Evolutionary conservation across 2,329 filamentous ascomycete species (phyloP).

Genomic region (Penicillium sp.): DNA sequence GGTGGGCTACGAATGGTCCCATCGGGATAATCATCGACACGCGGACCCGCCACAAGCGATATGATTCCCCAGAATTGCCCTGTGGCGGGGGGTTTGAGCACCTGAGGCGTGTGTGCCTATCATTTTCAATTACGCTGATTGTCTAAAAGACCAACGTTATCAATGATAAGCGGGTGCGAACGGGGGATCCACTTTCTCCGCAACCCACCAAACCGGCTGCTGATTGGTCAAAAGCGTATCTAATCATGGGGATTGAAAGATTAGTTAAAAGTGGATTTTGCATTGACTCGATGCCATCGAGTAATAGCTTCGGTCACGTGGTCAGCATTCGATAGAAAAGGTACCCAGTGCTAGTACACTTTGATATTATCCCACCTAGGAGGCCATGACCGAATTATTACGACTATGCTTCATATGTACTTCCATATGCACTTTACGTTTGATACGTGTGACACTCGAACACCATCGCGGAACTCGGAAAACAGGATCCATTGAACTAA

Average conservation of each 20-base stretch:
- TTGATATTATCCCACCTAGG: not conserved
- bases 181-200: conserved; percentile 22
- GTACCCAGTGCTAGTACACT: too few species aligned
- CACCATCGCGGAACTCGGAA: not conserved
- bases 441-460: not conserved
- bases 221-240: conserved; percentile 24
- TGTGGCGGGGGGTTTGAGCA: conserved; percentile 10
- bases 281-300: conserved; percentile 39
- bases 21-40: conserved; percentile 7
- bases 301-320: conserved; percentile 28
- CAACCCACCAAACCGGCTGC: conserved; percentile 1
- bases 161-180: conserved; percentile 17
- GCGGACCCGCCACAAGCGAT: conserved; percentile 4
- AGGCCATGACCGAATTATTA: not conserved
- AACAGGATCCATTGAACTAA: not conserved
- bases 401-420: not conserved
- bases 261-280: not conserved
- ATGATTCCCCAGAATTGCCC: not conserved
- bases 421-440: not conserved
- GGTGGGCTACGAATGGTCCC: conserved; percentile 1
- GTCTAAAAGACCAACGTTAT: conserved; percentile 29
- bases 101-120: conserved; percentile 12
- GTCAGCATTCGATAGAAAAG: not conserved
- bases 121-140: conserved; percentile 13
- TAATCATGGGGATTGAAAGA: conserved; percentile 13